Base-by-base conservation (phyloP, 2,329 filamentous ascomycete genomes). In the Hypoxylon sp. region DNA sequence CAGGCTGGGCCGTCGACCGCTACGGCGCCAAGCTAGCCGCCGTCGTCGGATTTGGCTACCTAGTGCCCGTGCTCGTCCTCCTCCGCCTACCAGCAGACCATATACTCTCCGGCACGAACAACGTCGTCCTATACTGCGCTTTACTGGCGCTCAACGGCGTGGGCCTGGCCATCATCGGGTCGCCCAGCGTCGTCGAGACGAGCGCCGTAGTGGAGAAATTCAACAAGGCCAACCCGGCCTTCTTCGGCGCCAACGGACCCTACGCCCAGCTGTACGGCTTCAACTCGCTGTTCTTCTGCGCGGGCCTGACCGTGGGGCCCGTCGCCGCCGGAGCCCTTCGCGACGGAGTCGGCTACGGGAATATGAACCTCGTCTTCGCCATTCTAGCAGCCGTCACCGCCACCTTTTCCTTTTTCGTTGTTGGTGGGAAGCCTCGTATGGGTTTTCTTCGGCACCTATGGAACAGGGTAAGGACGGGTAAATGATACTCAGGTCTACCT, bases 221-320 rank as follows among this genome's bases (percentile, higher is more conserved):
- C 70, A 81, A 86, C 64, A 78, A 82, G 46, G 82, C 82, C 0
- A 89, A 89, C 59, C 79, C 79, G 0, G 81, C 81, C 0, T 78
- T 86, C 52, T 89, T 89, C 67, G 84, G 85, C 0, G 75, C 79
- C 0, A 79, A 84, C 3, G 85, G 85, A 0, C 87, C 88, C 0
- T 89, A 89, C 71, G 88, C 87, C 1, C 89, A 91, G 75, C 79
- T 90, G 0, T 91, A 90, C 73, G 87, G 85, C 2, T 78, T 91
- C 62, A 89, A 87, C 70, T 87, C 83, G n/a, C 83, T 90, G 80
- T 81, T 87, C 0, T 90, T 88, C 74, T 85, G 84, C 63, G 76
- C 80, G 0, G 89, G 89, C 0, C 76, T 90, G 53, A 84, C 87
- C 0, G 55, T 89, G 4, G 89, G 89, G 0, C 89, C 89, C 0